A percentile compares a stretch with the other conserved stretches of the same genome.
Conservation (phyloP, 2,329 filamentous ascomycete species). For the Alternaria longipes region DNA sequence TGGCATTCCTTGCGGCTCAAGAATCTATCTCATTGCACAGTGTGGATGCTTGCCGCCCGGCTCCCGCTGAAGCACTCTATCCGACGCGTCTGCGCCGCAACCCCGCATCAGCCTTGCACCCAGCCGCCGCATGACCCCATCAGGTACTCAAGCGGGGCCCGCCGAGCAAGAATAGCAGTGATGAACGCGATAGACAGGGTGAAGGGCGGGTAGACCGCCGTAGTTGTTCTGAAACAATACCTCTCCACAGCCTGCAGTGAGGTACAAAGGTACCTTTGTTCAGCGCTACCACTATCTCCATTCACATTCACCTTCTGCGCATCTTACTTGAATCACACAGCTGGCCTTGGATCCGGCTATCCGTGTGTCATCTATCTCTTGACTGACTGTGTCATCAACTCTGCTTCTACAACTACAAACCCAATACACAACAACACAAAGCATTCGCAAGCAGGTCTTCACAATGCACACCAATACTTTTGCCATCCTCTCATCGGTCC, state of each 20-base stretch:
- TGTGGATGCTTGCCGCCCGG: conserved; percentile 9
- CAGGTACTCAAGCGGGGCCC: conserved; percentile 3
- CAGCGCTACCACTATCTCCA: neutral
- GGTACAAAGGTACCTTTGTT: conserved; percentile 2
- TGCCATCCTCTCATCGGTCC: conserved; percentile 9
- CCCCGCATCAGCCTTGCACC: conserved; percentile 17
- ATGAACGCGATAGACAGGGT: conserved; percentile 1
- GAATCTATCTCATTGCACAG: conserved; percentile 6
- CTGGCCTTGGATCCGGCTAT: conserved; percentile 5
- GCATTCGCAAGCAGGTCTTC: neutral
- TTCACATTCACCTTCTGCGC: neutral
- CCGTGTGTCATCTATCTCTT: neutral
- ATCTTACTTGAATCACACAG: neutral
- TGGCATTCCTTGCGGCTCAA: conserved; percentile 6
- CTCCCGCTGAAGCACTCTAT: conserved; percentile 13
- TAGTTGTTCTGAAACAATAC: conserved; percentile 1
- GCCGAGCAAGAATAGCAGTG: conserved; percentile 14
- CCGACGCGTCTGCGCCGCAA: conserved; percentile 20
- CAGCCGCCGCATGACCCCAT: conserved; percentile 8
- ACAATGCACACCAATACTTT: conserved; percentile 21
- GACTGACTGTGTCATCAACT: conserved; percentile 5
- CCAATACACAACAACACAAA: neutral
- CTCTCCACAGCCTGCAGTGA: neutral
- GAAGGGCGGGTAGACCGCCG: conserved; percentile 4
- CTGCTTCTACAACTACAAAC: neutral